Base-by-base conservation (phyloP, 148 eudicot genomes). In the Vaccinium myrtillus region DNA sequence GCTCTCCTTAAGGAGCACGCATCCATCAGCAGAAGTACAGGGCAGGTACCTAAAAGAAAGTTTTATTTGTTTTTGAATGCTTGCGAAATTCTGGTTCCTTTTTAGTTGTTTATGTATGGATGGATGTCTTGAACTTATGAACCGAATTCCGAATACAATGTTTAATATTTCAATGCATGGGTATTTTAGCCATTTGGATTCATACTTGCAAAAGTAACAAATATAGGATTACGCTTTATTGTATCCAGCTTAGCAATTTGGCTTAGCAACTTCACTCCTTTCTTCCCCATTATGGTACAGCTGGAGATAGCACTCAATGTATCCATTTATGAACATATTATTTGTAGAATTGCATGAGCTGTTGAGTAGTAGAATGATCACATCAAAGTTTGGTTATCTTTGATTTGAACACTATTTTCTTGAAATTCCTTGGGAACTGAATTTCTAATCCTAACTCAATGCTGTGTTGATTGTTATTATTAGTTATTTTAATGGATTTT, bases 1-100 rank as follows among this genome's bases (percentile, higher is more conserved):
- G 90, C 94, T 83, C 90, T 95, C 50, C 88, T 97, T 54, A 95
- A 94, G 87, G 99, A 97, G 83, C 94, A 91, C 84, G 96, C 94
- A 69, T 82, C 99, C 80, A 87, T 97, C 86, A 85, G 90, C 88
- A 90, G 98, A 89, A 91, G 86, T 86, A 89, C 95, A 39, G 94
- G 92, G 56, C 99, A 95, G 99, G 99, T 97, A 91, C 61, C 46
- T 69, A 23, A 32, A 75, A 74, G 32, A 43, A 63, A 50, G 13
- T 58, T 32, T 50, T 49, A 71, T 19, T 16, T 54, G 5, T 5
- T 21, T 10, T 84, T 19, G n/a, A 9, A 7, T 14, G 39, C 46
- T 15, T 50, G n/a, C 6, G 5, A 27, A 36, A 11, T 82, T 82
- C 18, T 49, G 2, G 1, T 27, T 70, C 12, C 10, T 36, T 80